Base-by-base conservation (phyloP, 108 stramenopile species). In the Cylindrotheca closterium region DNA sequence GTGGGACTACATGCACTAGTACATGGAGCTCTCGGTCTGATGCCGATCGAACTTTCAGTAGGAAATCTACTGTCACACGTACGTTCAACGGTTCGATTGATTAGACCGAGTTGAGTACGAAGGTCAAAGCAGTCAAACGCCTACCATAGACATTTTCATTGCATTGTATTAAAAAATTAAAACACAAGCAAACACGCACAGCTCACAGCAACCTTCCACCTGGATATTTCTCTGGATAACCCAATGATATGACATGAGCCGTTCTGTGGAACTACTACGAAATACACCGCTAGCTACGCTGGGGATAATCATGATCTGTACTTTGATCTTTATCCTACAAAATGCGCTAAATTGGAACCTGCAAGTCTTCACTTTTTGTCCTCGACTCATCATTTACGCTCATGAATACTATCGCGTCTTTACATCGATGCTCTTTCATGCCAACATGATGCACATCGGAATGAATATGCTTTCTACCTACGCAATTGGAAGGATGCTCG, bases 391-490 rank as follows among this genome's bases (percentile, higher is more conserved):
- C 0, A 23, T 93, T 2, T 78, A 83, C 51, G 57, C 60, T 22
- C 51, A 58, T 47, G 83, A 96, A 58, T 78, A 73, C 58, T 92
- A 93, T 58, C 79, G 96, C 17, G 60, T 96, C 28, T 24, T 91
- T 18, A 84, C 93, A 7, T 82, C 82, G 23, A 68, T 81, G 0
- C 63, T 95, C 51, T 84, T 93, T 68, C 96, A 97, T 73, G 93
- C 79, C 1, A 80, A 69, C 51, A 25, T 94, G n/a, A 61, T 94
- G 79, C 96, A 97, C 67, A 89, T 97, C 49, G 91, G 67, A 2
- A 86, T 95, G 86, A 97, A 97, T 62, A 88, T 94, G 89, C 79
- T 91, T 73, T 87, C 90, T 12, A 76, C 88, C 0, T 63, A 75
- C 34, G 82, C 77, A 4, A 75, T 96, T 45, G 76, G 89, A 21